Conservation (phyloP, 345 rosid species). For the Carallia brachiata region DNA sequence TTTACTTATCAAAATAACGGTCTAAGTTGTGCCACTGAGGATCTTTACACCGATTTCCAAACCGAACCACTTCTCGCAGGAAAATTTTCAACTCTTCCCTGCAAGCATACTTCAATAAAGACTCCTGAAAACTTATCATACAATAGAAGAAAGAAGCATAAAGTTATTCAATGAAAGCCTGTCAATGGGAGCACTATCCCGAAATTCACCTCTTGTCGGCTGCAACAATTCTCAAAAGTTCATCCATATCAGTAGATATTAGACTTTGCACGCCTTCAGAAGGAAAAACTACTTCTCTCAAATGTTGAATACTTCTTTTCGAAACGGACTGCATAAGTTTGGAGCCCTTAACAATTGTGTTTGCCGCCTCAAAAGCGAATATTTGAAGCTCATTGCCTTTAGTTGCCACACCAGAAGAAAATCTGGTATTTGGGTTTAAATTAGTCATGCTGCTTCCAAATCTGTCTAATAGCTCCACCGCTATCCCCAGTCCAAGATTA, state of each 20-base stretch:
- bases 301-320: conserved; percentile 54
- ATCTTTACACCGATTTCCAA: conserved; percentile 96
- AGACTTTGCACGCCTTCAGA: conserved; percentile 85
- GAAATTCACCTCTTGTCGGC: conserved; percentile 76
- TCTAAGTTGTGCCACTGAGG: conserved; percentile 96
- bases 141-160: not conserved
- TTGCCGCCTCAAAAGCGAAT: conserved; percentile 93
- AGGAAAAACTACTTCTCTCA: conserved; percentile 81
- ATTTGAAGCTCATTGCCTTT: conserved; percentile 81
- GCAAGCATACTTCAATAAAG: conserved; percentile 12
- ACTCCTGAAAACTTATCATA: not conserved
- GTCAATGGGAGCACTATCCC: not conserved
- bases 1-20: conserved; percentile 94
- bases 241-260: conserved; percentile 75
- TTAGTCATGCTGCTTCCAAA: conserved; percentile 93
- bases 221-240: conserved; percentile 72
- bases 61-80: conserved; percentile 93
- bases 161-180: not conserved
- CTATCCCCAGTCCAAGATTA: conserved; percentile 72
- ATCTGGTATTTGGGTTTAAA: conserved; percentile 56
- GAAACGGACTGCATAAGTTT: conserved; percentile 89
- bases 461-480: conserved; percentile 89
- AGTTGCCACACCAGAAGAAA: conserved; percentile 57
- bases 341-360: conserved; percentile 89
- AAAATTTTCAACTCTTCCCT: conserved; percentile 91